Evolutionary conservation across 148 eudicot genomes (phyloP), one percentile per base, ranked within the genome.

Genomic region (Talinum fruticosum): DNA sequence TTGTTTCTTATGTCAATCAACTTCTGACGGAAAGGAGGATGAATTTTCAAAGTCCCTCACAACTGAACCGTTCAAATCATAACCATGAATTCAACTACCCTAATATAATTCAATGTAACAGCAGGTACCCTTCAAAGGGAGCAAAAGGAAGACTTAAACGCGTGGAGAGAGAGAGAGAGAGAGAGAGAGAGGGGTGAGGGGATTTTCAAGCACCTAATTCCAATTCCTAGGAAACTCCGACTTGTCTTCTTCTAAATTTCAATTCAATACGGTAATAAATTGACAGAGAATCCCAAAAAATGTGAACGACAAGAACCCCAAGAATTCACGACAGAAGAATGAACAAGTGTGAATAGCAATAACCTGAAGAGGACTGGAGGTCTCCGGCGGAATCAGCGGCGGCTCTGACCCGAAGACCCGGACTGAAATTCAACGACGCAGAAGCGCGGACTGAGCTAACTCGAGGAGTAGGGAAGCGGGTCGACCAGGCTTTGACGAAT

Each of bases 341-440:
- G 6, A 30, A 41, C 14, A 71, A 66, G 61, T 65, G 47, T 16
- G 32, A 57, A 24, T 29, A 53, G 14, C 82, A 76, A 73, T 81
- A 82, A 69, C 81, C 82, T 29, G 76, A 14, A 51, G 73, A 49
- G 37, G 79, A 47, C 51, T 66, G 72, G 28, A 36, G n/a, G 0
- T 71, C 80, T 54, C 51, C 33, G n/a, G 81, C 66, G 24, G 85
- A 13, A 54, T 73, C 84, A 1, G 85, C 12, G 35, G 85, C 44
- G 30, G 88, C 90, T 69, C 83, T 54, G 69, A 86, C 67, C 6
- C 85, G 85, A 45, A 80, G 70, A 2, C 14, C 23, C 23, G 28
- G 73, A 28, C 0, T 28, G 21, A 57, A 28, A 70, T 74, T 70
- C 49, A 26, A 53, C 1, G 24, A 18, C 6, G 44, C 16, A 7